These are phyloP conservation scores for Cornus controversa DNA, from an alignment of 148 eudicot genomes.

Conservation along the genomic window DNA sequence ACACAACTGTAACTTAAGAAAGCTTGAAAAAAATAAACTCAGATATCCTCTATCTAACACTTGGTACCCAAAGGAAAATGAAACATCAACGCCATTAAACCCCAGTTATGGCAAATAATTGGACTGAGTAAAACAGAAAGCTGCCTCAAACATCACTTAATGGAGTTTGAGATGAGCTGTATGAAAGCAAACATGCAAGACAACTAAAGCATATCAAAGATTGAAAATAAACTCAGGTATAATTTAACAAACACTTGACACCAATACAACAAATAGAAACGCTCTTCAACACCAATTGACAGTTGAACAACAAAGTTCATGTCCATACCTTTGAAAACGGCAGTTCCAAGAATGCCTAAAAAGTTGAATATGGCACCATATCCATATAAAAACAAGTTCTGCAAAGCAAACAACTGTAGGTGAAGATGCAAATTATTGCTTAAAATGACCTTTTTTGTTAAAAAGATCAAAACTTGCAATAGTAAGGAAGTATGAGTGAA, in stretches of 20 bases:
- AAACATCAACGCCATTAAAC: background rate
- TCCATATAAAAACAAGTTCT: conserved; percentile 89
- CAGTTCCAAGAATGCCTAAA: conserved; percentile 58
- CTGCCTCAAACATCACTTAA: conserved; percentile 11
- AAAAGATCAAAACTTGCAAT: background rate
- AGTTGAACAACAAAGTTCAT: background rate
- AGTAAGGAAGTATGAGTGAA: background rate
- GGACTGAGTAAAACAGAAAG: background rate
- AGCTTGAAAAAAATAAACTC: background rate
- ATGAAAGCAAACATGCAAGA: background rate
- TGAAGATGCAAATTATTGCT: background rate
- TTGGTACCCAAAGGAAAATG: background rate
- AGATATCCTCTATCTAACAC: background rate
- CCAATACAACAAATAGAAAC: background rate
- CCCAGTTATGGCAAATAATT: background rate
- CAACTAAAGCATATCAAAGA: background rate
- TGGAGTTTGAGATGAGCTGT: conserved; percentile 1
- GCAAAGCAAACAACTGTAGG: conserved; percentile 25
- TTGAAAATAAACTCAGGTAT: background rate
- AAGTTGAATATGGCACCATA: conserved; percentile 95
- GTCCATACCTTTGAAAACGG: conserved; percentile 18
- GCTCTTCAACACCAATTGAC: conserved; percentile 5
- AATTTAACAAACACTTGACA: background rate
- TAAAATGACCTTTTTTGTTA: background rate
- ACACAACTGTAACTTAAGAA: background rate